phyloP scores from a whole-genome alignment of 2,329 filamentous ascomycete genomes.

The Pseudomassariella vexata region DNA sequence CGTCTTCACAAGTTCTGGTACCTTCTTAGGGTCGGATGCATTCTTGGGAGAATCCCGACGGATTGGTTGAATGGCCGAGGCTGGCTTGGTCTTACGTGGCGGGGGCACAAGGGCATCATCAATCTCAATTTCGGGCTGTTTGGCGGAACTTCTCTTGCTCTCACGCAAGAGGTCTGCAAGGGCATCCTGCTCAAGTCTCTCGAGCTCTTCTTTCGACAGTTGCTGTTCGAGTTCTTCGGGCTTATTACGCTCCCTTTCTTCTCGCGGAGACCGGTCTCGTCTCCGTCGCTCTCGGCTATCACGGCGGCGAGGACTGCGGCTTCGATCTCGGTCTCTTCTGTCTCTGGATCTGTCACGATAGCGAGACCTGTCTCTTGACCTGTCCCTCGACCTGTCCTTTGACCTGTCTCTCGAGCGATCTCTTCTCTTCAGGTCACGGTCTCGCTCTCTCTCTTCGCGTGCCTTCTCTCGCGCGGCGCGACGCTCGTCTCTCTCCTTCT shows the following conservation, averaged over 20 bases:
- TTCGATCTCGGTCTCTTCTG: conserved; percentile 26
- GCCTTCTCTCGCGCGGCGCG: conserved; percentile 34
- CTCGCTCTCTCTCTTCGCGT: conserved; percentile 24
- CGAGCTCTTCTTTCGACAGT: conserved; percentile 52
- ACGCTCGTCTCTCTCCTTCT: conserved; percentile 52
- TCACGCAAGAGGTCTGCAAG: conserved; percentile 54
- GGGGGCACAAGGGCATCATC: conserved; percentile 51
- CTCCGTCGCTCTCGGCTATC: conserved; percentile 25
- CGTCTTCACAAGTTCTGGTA: conserved; percentile 19
- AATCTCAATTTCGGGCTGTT: conserved; percentile 50
- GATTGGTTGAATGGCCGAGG: conserved; percentile 55
- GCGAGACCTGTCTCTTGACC: conserved; percentile 21
- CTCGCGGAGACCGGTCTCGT: conserved; percentile 26
- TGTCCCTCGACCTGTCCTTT: conserved; percentile 23
- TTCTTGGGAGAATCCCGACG: conserved; percentile 37
- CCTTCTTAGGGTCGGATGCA: conserved; percentile 33
- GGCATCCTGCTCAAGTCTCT: conserved; percentile 52
- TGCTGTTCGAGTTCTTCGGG: conserved; percentile 45
- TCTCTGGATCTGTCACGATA: conserved; percentile 25
- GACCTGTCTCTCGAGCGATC: conserved; percentile 31
- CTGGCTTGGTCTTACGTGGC: conserved; percentile 43
- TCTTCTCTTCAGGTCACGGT: conserved; percentile 30
- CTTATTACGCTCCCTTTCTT: conserved; percentile 27
- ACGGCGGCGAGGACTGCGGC: conserved; percentile 15
- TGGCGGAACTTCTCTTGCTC: conserved; percentile 43